Base-by-base conservation (phyloP, 2,329 filamentous ascomycete species). In the Decorospora gaudefroyi region DNA sequence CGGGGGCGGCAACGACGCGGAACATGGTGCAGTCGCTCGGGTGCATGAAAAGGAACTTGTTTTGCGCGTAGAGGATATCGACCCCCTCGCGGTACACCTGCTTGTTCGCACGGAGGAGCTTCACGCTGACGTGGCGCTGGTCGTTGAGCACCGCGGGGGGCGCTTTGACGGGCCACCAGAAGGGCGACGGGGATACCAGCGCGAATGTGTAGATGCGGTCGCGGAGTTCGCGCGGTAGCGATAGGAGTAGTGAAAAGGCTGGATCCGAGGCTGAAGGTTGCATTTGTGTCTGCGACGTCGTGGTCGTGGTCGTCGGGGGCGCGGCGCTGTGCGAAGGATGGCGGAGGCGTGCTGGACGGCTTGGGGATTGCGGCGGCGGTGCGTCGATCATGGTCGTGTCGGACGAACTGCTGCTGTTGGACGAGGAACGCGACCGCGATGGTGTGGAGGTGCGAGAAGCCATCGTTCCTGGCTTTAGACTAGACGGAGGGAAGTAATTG, bases 21-120 rank as follows among this genome's bases (percentile, higher is more conserved):
- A 72, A 72, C 49, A 72, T 65, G 55, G 68, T 72, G 51, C 64
- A 68, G 43, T 72, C 69, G 35, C 62, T 67, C 5, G 69, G 69
- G 37, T 72, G 69, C 4, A 57, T 62, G 57, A 72, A 72, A 38
- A 68, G 53, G 42, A 72, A 69, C 33, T 62, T 66, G 57, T 72
- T 72, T 12, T 36, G 36, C 9, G 56, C 41, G 51, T 72, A 72
- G n/a, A 72, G 57, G 10, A 70, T 46, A 0, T 64, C 60, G 4
- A 59, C 59, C 3, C 68, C 62, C 37, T 72, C 69, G 9, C 50
- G 41, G 49, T 70, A 58, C 17, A 72, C 52, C 34, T 67, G 62
- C 7, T 49, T 54, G 41, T 53, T 64, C 8, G 55, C 48, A 6
- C 48, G 60, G 10, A 72, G 54, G 7, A 72, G 65, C 17, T 39